phyloP scores from a whole-genome alignment of 768 basidiomycete genomes.

The Naganishia antarctica region DNA sequence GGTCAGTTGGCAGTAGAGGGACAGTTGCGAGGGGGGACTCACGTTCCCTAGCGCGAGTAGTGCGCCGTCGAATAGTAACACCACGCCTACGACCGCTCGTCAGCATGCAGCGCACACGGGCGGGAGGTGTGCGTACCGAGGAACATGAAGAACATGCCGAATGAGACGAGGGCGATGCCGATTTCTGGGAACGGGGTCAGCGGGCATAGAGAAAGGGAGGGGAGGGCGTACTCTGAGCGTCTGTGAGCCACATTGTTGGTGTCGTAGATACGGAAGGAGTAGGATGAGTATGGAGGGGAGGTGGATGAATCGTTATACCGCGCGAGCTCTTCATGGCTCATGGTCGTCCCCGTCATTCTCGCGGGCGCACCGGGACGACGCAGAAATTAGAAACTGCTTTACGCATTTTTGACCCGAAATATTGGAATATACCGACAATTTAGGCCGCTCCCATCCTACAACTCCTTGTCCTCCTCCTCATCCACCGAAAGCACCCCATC shows the following conservation, averaged over 20 bases:
- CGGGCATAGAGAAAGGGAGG: neutral
- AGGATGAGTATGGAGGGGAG: neutral
- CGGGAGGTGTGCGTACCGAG: slow-evolving; percentile 56
- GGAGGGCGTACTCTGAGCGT: slow-evolving; percentile 54
- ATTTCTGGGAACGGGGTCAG: slow-evolving; percentile 60
- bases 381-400: no score
- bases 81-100: slow-evolving; percentile 52
- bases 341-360: no score
- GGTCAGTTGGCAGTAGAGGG: no score
- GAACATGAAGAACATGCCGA: slow-evolving; percentile 92
- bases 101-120: neutral
- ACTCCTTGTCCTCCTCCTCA: neutral
- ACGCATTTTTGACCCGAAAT: no score
- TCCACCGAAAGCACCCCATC: neutral
- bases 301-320: neutral
- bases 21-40: no score
- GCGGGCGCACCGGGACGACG: neutral
- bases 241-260: slow-evolving; percentile 56
- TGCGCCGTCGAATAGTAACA: slow-evolving; percentile 94
- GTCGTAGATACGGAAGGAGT: neutral
- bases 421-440: no score
- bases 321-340: no score
- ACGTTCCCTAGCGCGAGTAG: slow-evolving; percentile 96
- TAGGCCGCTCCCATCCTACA: no score
- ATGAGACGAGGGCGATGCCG: slow-evolving; percentile 91